Evolutionary conservation across 139 green algal species (phyloP).

Genomic region (Volvox reticuliferus): DNA sequence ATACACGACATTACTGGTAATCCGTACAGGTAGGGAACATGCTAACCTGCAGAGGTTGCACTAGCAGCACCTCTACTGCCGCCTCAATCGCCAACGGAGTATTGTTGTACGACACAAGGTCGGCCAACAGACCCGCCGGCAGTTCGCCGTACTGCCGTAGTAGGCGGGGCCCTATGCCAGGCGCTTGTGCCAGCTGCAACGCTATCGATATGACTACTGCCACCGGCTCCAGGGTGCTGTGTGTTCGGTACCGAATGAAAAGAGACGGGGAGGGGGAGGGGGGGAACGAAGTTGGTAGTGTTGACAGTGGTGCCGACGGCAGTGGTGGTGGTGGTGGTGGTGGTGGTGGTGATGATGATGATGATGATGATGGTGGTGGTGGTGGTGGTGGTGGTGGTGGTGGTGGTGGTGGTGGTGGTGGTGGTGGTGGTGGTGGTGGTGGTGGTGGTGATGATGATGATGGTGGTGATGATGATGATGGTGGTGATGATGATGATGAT

Average conservation of each 20-base stretch:
- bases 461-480: no score
- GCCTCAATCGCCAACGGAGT: neutral
- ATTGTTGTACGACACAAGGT: conserved; percentile 23
- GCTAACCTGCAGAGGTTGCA: conserved; percentile 40
- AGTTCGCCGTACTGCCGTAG: conserved; percentile 9
- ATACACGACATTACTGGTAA: no score
- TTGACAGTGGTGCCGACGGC: no score
- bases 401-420: no score
- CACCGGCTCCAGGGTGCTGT: conserved; percentile 26
- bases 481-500: no score
- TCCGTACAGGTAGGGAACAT: neutral
- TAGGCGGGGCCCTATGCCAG: conserved; percentile 13
- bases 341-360: no score
- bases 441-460: no score
- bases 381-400: no score
- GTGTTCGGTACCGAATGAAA: neutral
- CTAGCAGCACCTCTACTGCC: conserved; percentile 40
- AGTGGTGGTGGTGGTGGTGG: no score
- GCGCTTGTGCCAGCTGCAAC: conserved; percentile 20
- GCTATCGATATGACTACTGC: neutral
- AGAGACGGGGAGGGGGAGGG: neutral
- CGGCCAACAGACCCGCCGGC: neutral
- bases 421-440: no score
- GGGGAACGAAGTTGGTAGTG: no score
- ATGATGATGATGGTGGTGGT: no score